Evolutionary conservation across 2,329 filamentous ascomycete genomes (phyloP), one percentile per base, ranked within the genome.

Genomic region (Coleophoma cylindrospora): DNA sequence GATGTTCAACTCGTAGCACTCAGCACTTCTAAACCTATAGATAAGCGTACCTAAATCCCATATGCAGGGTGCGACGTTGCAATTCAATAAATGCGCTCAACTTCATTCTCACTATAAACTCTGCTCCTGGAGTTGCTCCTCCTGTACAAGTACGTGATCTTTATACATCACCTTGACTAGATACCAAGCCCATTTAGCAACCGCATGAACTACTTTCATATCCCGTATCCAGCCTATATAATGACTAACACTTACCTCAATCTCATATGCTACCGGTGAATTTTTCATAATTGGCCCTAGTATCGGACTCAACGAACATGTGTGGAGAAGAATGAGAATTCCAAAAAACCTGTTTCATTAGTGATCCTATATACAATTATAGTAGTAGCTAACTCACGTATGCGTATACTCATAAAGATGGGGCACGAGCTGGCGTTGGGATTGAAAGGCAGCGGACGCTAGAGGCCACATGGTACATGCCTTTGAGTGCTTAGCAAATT

Each of bases 391-490:
- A 11, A 43, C 46, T 48, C 17, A 48, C 46, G 46, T 40, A 12
- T 48, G 46, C 12, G 34, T 48, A n/a, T 48, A 48, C 27, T 48
- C 46, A 19, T 48, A 46, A 3, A 50, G 37, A 34, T 46, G 43
- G 12, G 48, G 48, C 21, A 46, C 14, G 6, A 46, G 33, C 4
- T 14, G 19, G n/a, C 33, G 40, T 22, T 37, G 43, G 5, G 17
- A 21, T n/a, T 46, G 32, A n/a, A 33, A 22, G 15, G 32, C 32
- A 19, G 34, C 43, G 17, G 19, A 46, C 21, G n/a, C 40, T 34
- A 34, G 21, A 10, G 45, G 45, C 45, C 45, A 47, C 34, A 43
- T 17, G 11, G 17, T 21, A 14, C 21, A 43, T 4, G 40, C 40
- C 40, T 43, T 19, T 19, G 19, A 19, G 19, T 19, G 19, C 19